phyloP scores from a whole-genome alignment of 371 early-diverging fungal genomes.

The Mucor saturninus region DNA sequence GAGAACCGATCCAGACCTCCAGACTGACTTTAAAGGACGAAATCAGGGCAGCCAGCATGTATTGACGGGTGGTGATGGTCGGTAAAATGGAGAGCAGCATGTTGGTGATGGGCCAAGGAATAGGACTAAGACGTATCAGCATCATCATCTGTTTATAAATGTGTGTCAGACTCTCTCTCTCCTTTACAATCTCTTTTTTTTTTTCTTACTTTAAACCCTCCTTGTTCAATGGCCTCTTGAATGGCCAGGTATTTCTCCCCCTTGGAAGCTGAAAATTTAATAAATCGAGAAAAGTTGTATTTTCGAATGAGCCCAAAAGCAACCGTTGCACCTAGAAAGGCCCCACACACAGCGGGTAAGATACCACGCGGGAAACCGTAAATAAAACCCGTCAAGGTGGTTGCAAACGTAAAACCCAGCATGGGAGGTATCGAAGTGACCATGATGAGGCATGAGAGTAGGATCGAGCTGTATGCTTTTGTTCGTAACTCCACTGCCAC shows the following conservation, averaged over 20 bases:
- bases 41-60: slow-evolving; percentile 27
- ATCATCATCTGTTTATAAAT: slow-evolving; percentile 38
- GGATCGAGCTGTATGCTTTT: slow-evolving; percentile 30
- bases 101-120: slow-evolving; percentile 51
- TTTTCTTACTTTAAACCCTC: slow-evolving; percentile 42
- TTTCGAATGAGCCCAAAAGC: slow-evolving; percentile 36
- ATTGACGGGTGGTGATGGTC: slow-evolving; percentile 29
- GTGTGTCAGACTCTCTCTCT: neutral
- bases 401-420: slow-evolving; percentile 43
- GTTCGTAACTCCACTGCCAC: slow-evolving; percentile 39
- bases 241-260: slow-evolving; percentile 48
- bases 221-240: slow-evolving; percentile 52
- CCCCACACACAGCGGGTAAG: slow-evolving; percentile 35
- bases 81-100: slow-evolving; percentile 41
- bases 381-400: slow-evolving; percentile 44
- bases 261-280: slow-evolving; percentile 36
- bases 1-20: slow-evolving; percentile 56
- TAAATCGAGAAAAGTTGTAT: slow-evolving; percentile 37
- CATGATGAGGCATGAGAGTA: slow-evolving; percentile 27
- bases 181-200: neutral
- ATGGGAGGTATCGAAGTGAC: slow-evolving; percentile 49
- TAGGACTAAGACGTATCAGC: slow-evolving; percentile 45
- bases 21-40: slow-evolving; percentile 40
- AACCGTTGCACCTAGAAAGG: slow-evolving; percentile 33
- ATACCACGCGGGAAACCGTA: slow-evolving; percentile 30